Evolutionary conservation across 495 filamentous ascomycete species (phyloP).

Genomic region (Mycothermus thermophilus): DNA sequence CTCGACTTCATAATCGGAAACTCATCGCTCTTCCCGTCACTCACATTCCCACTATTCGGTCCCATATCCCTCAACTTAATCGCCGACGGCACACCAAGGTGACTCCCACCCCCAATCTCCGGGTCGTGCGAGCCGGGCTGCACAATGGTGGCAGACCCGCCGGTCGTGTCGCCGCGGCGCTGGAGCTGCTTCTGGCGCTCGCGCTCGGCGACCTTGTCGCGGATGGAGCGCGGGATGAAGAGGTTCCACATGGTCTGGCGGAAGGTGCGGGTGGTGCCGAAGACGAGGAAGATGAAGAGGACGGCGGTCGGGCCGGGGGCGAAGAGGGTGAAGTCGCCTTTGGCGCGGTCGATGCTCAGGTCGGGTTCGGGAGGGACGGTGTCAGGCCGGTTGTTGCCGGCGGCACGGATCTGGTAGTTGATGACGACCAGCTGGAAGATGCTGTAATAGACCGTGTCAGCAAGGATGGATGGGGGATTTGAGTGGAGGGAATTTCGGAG

Average conservation of each 20-base stretch:
- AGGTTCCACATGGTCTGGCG: slow-evolving; percentile 12
- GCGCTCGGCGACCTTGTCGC: slow-evolving; percentile 1
- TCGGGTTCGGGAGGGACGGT: slow-evolving; percentile 23
- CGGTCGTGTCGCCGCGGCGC: neutral
- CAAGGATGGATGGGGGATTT: too few relatives aligned
- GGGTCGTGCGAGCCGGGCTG: too few relatives aligned
- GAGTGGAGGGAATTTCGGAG: too few relatives aligned
- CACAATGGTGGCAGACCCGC: too few relatives aligned
- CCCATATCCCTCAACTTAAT: neutral
- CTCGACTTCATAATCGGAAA: slow-evolving; percentile 5
- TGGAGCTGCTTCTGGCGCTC: neutral
- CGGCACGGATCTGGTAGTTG: slow-evolving; percentile 26
- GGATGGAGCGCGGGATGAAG: slow-evolving; percentile 5
- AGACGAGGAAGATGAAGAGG: slow-evolving; percentile 27
- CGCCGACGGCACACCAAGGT: too few relatives aligned
- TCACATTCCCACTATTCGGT: neutral
- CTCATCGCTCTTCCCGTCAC: slow-evolving; percentile 6
- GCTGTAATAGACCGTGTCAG: slow-evolving; percentile 1
- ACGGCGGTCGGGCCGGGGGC: slow-evolving; percentile 28
- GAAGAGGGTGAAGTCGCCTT: slow-evolving; percentile 28
- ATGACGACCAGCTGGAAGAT: slow-evolving; percentile 31
- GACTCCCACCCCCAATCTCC: too few relatives aligned
- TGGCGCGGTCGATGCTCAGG: slow-evolving; percentile 20
- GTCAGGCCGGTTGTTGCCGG: slow-evolving; percentile 19
- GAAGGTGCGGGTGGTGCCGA: slow-evolving; percentile 29